phyloP scores from a whole-genome alignment of 495 filamentous ascomycete species.

The Talaromyces borbonicus region DNA sequence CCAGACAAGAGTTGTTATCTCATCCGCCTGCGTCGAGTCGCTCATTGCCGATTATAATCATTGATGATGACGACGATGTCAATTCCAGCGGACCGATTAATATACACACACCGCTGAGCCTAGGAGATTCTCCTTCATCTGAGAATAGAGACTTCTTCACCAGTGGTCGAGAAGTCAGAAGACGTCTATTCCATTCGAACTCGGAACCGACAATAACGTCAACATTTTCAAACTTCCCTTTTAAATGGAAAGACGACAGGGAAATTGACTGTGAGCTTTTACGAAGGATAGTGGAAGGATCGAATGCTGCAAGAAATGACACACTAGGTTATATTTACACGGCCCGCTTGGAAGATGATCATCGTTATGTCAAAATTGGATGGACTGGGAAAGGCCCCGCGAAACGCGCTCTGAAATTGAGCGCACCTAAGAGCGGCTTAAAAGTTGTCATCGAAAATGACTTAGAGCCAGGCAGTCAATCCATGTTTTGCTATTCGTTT shows the following conservation, averaged over 20 bases:
- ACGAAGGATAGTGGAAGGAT: neutral
- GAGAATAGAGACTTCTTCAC: too few species aligned
- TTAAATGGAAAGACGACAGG: neutral
- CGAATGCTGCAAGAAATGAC: neutral
- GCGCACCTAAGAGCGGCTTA: neutral
- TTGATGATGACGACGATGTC: neutral
- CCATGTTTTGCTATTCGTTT: neutral
- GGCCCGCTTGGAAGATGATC: neutral
- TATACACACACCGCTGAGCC: too few species aligned
- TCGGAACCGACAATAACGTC: neutral
- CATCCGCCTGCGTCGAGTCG: too few species aligned
- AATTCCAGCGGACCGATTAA: neutral
- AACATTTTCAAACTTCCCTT: neutral
- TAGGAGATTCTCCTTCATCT: neutral
- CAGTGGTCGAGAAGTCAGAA: too few species aligned
- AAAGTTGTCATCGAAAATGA: neutral
- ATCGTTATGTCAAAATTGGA: neutral
- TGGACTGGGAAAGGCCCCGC: neutral
- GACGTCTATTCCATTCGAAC: too few species aligned
- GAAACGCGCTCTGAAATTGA: neutral
- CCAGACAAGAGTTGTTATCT: too few species aligned
- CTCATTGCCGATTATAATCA: neutral
- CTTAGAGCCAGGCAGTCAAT: neutral
- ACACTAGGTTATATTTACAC: neutral
- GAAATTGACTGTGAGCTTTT: neutral